Base-by-base conservation (phyloP, 768 basidiomycete genomes). In the Boletus patriciae region DNA sequence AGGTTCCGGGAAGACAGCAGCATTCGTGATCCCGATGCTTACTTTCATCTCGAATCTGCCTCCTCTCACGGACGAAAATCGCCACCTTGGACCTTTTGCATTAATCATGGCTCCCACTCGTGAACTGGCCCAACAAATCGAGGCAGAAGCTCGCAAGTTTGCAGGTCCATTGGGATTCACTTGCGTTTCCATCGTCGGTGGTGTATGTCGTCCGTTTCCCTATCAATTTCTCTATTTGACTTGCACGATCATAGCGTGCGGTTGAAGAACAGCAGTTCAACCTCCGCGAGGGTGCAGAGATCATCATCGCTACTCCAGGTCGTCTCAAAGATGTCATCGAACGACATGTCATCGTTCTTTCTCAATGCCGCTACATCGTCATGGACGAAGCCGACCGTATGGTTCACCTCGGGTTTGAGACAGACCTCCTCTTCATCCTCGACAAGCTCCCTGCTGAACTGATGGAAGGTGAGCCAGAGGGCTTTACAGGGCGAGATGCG, bases 381-480 rank as follows among this genome's bases (percentile, higher is more conserved):
- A 97, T 99, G 97, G 97, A 99, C 71, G 97, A 99, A 79, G 97
- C 97, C 16, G 97, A 99, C 72, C 85, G 97, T 50, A 98, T 99
- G 97, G 95, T 99, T 59, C 87, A 95, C 67, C 85, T 98, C 31
- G 97, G 97, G 16, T 99, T 99, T 70, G 97, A 99, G 73, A 84
- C 82, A 16, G 95, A 97, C 70, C 76, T 99, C 45, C 93, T 90
- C 25, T 97, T 92, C 72, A 98, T 99, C 65, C 76, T 99, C 58
- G 96, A 98, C 74, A 83, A 92, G 55, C 80, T 98, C 57, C 97
- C 96, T 15, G 79, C 83, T 4, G 92, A 91, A 55, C 84, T 90
- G 46, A 86, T 97, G 83, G 85, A 90, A 63, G 94, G 94, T 6
- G 94, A 94, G 61, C 62, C 70, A 40, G 56, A 67, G 33, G 68